Conservation (phyloP, 1,284 basidiomycete species). For the Ganoderma leucocontextum region DNA sequence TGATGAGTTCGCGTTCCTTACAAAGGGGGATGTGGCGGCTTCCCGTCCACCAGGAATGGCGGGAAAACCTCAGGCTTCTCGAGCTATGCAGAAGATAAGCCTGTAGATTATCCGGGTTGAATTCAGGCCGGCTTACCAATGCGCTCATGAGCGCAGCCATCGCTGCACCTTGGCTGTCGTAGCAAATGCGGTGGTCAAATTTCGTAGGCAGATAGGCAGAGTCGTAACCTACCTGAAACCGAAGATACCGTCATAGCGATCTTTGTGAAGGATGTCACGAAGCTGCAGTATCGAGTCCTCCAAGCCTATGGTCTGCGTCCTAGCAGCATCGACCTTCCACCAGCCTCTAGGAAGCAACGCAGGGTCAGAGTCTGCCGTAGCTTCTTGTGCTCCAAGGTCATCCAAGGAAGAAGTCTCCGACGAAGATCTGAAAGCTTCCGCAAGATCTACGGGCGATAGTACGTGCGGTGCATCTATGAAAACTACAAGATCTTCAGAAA, state of each 20-base stretch:
- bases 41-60: conserved; percentile 70
- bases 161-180: conserved; percentile 79
- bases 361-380: conserved; percentile 60
- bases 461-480: conserved; percentile 85
- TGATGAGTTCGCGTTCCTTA: conserved; percentile 47
- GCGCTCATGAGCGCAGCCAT: conserved; percentile 81
- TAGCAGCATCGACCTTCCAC: conserved; percentile 70
- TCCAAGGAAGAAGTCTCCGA: conserved; percentile 45
- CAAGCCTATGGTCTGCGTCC: conserved; percentile 62
- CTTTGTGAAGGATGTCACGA: conserved; percentile 56
- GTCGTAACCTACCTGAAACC: conserved; percentile 68
- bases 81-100: conserved; percentile 43
- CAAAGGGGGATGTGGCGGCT: conserved; percentile 75
- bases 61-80: conserved; percentile 66
- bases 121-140: conserved; percentile 54
- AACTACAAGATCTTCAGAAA: conserved; percentile 54
- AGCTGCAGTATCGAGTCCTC: conserved; percentile 61
- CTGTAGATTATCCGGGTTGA: background rate
- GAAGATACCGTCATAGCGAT: conserved; percentile 81
- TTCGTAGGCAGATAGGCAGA: background rate
- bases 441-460: conserved; percentile 75
- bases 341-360: conserved; percentile 80
- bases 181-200: background rate
- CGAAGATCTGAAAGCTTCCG: conserved; percentile 41
- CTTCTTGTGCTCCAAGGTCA: conserved; percentile 65